Evolutionary conservation across 495 filamentous ascomycete genomes (phyloP).

Genomic region (Durotheca rogersii): DNA sequence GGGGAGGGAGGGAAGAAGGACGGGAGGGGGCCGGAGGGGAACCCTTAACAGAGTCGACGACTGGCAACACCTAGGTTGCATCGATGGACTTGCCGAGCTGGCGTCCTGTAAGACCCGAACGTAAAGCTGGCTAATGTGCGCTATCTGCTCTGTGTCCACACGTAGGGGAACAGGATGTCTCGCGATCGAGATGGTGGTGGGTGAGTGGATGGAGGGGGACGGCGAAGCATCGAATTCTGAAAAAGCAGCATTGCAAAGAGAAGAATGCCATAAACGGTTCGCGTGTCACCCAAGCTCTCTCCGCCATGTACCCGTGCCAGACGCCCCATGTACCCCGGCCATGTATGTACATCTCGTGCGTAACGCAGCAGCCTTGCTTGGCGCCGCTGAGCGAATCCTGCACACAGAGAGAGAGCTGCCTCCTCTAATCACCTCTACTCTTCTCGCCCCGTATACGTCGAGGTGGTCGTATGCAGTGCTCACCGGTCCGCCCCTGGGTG

Average conservation of each 20-base stretch:
- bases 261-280: constrained; percentile 29
- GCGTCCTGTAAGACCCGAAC: constrained; percentile 20
- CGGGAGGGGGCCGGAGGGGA: too few relatives aligned
- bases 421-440: too few relatives aligned
- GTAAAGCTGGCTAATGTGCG: constrained; percentile 24
- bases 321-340: constrained; percentile 21
- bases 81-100: constrained; percentile 26
- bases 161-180: constrained; percentile 16
- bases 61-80: constrained; percentile 15
- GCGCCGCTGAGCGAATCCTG: constrained; percentile 17
- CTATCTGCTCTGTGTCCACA: constrained; percentile 20
- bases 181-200: constrained; percentile 33
- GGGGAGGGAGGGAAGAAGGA: background rate
- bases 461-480: too few relatives aligned
- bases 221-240: constrained; percentile 32
- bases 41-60: constrained; percentile 14
- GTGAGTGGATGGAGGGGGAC: too few relatives aligned
- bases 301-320: constrained; percentile 21
- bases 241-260: constrained; percentile 28
- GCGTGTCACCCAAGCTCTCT: constrained; percentile 26
- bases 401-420: too few relatives aligned
- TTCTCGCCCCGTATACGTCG: too few relatives aligned
- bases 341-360: constrained; percentile 5
- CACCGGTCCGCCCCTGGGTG: too few relatives aligned
- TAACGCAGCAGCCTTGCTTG: constrained; percentile 8